phyloP scores from a whole-genome alignment of 2,329 filamentous ascomycete species.

The Colletotrichum acutatum region DNA sequence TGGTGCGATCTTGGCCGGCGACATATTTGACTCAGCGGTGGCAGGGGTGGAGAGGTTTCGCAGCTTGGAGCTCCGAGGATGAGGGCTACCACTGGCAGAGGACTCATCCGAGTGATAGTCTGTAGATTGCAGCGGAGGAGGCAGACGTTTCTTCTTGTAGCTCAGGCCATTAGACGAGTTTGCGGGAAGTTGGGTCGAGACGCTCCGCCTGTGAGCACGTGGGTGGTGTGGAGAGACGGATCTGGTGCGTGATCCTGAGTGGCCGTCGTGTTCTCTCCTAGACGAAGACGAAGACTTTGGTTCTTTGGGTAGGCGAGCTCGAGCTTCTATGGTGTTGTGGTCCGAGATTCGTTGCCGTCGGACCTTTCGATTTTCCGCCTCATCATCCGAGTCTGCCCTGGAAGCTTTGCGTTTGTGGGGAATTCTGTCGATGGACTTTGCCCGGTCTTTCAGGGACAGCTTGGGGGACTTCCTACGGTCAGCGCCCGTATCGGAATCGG shows the following conservation, averaged over 20 bases:
- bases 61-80: slow-evolving; percentile 67
- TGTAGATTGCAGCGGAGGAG: slow-evolving; percentile 69
- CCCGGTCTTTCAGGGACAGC: slow-evolving; percentile 57
- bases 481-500: slow-evolving; percentile 68
- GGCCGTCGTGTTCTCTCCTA: slow-evolving; percentile 47
- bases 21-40: slow-evolving; percentile 69
- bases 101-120: slow-evolving; percentile 77
- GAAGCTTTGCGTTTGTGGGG: slow-evolving; percentile 65
- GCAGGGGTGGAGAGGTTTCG: slow-evolving; percentile 66
- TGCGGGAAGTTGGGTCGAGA: slow-evolving; percentile 71
- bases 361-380: slow-evolving; percentile 63
- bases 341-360: slow-evolving; percentile 65
- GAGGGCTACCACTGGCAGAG: slow-evolving; percentile 68
- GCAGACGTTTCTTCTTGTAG: slow-evolving; percentile 70
- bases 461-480: slow-evolving; percentile 56
- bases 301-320: slow-evolving; percentile 39
- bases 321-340: slow-evolving; percentile 36
- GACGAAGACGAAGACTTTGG: slow-evolving; percentile 44
- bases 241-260: slow-evolving; percentile 42
- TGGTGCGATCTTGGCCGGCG: slow-evolving; percentile 74
- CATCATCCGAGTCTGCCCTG: slow-evolving; percentile 68
- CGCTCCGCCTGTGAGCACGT: slow-evolving; percentile 70
- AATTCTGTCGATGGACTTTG: slow-evolving; percentile 59
- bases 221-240: slow-evolving; percentile 71
- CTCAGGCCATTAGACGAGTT: slow-evolving; percentile 65